Evolutionary conservation across 2,329 filamentous ascomycete genomes (phyloP).

Genomic region (Triangularia verruculosa): DNA sequence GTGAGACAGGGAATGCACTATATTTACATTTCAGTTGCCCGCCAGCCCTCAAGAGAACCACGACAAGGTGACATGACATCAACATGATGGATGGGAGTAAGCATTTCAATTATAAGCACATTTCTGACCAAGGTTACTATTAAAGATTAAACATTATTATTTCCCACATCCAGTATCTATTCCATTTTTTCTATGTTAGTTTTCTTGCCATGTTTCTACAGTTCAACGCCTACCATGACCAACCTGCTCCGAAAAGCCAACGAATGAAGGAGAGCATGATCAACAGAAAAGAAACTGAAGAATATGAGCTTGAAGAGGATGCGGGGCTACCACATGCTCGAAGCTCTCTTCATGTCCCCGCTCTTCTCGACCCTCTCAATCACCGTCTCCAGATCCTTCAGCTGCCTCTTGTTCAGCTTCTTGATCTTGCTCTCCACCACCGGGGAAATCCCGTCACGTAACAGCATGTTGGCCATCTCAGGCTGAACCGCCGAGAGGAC

Average conservation of each 20-base stretch:
- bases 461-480: neutral
- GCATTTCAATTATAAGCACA: neutral
- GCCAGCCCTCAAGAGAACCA: too few species aligned
- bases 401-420: conserved; percentile 10
- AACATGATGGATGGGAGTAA: too few species aligned
- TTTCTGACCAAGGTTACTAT: neutral
- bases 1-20: neutral
- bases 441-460: neutral
- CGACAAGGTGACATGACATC: too few species aligned
- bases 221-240: neutral
- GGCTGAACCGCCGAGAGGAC: conserved; percentile 12
- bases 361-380: neutral
- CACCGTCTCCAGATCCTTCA: conserved; percentile 11
- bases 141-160: neutral
- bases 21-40: neutral
- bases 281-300: neutral
- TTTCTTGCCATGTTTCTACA: neutral
- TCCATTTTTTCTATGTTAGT: neutral
- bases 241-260: neutral
- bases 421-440: conserved; percentile 11
- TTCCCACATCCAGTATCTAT: neutral
- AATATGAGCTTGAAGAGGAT: neutral
- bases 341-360: neutral
- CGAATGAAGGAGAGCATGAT: neutral
- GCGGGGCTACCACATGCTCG: neutral